Percentiles rank a stretch among this genome's conserved stretches.
Conservation (phyloP, 306 rosid species). For the Gleditsia sinensis region DNA sequence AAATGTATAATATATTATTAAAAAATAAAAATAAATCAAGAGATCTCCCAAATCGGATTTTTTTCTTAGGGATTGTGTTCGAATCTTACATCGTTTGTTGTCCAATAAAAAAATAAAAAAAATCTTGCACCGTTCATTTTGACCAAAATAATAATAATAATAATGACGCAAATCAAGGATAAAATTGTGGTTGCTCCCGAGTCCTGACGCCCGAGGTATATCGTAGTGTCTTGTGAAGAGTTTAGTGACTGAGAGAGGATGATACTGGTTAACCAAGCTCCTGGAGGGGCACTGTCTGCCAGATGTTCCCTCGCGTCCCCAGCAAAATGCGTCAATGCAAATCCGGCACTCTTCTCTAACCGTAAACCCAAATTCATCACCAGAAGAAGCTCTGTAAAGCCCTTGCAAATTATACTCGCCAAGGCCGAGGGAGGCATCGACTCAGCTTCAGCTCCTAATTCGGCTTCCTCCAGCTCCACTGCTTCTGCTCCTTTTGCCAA, state of each 20-base stretch:
- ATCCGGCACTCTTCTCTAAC: slow-evolving; percentile 46
- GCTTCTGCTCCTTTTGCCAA: slow-evolving; percentile 38
- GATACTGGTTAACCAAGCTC: slow-evolving; percentile 62
- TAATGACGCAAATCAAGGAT: too few species aligned
- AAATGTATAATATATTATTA: too few species aligned
- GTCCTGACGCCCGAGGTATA: too few species aligned
- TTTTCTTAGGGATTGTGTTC: too few species aligned
- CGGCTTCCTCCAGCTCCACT: slow-evolving; percentile 36
- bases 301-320: slow-evolving; percentile 48
- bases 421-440: slow-evolving; percentile 61
- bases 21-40: too few species aligned
- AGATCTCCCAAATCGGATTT: too few species aligned
- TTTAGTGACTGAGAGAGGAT: slow-evolving; percentile 22
- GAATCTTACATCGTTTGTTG: too few species aligned
- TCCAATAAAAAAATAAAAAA: too few species aligned
- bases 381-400: slow-evolving; percentile 35
- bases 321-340: slow-evolving; percentile 47
- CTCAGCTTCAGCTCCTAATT: slow-evolving; percentile 45
- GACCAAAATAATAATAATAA: too few species aligned
- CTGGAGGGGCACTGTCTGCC: slow-evolving; percentile 55
- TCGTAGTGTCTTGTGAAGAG: too few species aligned
- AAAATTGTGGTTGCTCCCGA: neutral
- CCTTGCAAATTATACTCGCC: slow-evolving; percentile 53
- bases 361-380: slow-evolving; percentile 44
- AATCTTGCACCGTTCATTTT: too few species aligned